Evolutionary conservation across 768 basidiomycete genomes (phyloP), one percentile per base, ranked within the genome.

Genomic region (Lyophyllum atratum): DNA sequence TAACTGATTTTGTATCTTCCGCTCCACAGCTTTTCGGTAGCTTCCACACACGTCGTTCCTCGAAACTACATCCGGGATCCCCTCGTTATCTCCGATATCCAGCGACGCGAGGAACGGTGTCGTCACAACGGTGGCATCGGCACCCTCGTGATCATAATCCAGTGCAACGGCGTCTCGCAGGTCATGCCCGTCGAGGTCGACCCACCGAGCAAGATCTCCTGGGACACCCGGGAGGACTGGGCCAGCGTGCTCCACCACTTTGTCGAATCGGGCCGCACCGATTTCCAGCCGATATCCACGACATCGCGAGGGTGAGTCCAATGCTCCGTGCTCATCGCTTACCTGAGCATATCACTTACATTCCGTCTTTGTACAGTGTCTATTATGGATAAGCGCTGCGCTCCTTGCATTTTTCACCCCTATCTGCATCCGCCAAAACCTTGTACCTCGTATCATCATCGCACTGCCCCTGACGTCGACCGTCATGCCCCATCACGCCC

Each of bases 161-260:
- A 92, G 66, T 92, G 90, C 65, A 87, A 84, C 34, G 78, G 80
- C 22, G 80, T 91, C 65, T 85, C 84, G 66, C 89, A 93, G 64
- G 90, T 93, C 60, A 89, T 92, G 86, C 91, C 91, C 29, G 89
- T 92, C 60, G 91, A 93, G 68, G 87, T 92, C 49, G 91, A 93
- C 69, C 83, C 87, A 7, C 90, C 89, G 1, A 74, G 80, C 56
- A 88, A 85, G 64, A 90, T 92, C 65, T 76, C 84, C 31, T 92
- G 90, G 91, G 90, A 91, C 68, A 63, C 71, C 19, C 78, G 90
- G 53, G 85, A 85, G 11, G 90, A 93, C 70, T 93, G 90, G 90
- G 71, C 75, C 5, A 76, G 79, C 19, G 84, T 88, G 29, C 81
- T 92, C 45, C 74, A 79, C 33, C 85, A 89, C 72, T 92, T 87